Base-by-base conservation (phyloP, 192 early-diverging fungal species). In the Entomortierella chlamydospora region DNA sequence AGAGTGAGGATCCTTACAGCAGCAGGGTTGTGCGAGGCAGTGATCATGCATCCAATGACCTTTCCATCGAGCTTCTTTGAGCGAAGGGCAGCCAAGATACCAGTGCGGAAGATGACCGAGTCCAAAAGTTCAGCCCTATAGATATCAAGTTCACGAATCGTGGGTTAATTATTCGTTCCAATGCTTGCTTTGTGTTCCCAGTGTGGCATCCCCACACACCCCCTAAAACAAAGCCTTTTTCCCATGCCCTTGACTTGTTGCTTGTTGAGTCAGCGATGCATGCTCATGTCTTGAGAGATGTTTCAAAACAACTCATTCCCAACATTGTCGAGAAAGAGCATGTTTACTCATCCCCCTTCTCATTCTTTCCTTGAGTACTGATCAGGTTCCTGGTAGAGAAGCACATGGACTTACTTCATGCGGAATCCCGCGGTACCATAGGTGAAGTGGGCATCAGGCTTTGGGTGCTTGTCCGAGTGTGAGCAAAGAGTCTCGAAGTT, bases 341-440 rank as follows among this genome's bases (percentile, higher is more conserved):
- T 54, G 52, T 6, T 54, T 23, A 15, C 18, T 10, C 52, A 28
- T 54, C 10, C 6, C 2, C 15, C 3, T 29, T 26, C 52, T 28
- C 18, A 13, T 47, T 47, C 15, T 20, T 15, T 47, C 15, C 45
- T 20, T 37, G 56, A 58, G 33, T 33, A 29, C 23, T 33, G 55
- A 29, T 57, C 33, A 33, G 29, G 20, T 47, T 5, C n/a, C 55
- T 29, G n/a, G n/a, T 56, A 49, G 9, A n/a, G 61, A 63, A 23
- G 28, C 11, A 17, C 6, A 33, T 52, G 39, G 47, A 87, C 90
- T 81, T 82, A 93, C 92, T 92, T 92, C 86, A 93, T 96, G 66
- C 98, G 92, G 90, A 99, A 97, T 20, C 98, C 98, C 13, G 98
- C 98, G 0, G 98, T 99, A 64, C 98, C 98, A 82, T 99, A 99